Conservation (phyloP, 2,329 filamentous ascomycete species). For the Tetracladium maxilliforme region DNA sequence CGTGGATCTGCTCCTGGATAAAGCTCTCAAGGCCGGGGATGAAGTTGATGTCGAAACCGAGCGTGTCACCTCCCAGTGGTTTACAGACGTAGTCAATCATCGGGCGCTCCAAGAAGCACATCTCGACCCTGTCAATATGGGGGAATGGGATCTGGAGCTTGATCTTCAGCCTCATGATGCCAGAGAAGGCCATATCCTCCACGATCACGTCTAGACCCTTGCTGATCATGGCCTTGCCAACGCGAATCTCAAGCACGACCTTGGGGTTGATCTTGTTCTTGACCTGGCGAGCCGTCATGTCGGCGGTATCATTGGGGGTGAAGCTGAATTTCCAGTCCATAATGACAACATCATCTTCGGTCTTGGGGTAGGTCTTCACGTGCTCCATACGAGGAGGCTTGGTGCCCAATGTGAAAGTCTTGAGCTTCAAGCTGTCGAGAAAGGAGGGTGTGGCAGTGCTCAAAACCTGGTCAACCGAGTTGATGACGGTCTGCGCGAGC, state of each 20-base stretch:
- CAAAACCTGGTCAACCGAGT: slow-evolving; percentile 88
- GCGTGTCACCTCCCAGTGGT: slow-evolving; percentile 83
- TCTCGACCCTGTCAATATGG: slow-evolving; percentile 85
- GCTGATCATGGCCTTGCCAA: slow-evolving; percentile 93
- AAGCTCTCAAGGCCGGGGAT: slow-evolving; percentile 88
- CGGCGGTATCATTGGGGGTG: slow-evolving; percentile 83
- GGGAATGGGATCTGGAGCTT: slow-evolving; percentile 95
- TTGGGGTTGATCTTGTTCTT: slow-evolving; percentile 97
- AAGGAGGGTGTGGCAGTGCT: slow-evolving; percentile 86
- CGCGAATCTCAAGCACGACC: slow-evolving; percentile 81
- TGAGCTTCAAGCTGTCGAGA: slow-evolving; percentile 83
- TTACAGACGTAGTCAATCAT: slow-evolving; percentile 96
- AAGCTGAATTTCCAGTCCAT: slow-evolving; percentile 99
- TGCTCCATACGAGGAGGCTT: slow-evolving; percentile 95
- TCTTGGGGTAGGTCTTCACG: slow-evolving; percentile 94
- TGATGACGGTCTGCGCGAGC: slow-evolving; percentile 80
- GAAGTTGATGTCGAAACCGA: slow-evolving; percentile 98
- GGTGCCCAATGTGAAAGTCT: slow-evolving; percentile 83
- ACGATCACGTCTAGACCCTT: slow-evolving; percentile 96
- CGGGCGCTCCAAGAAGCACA: slow-evolving; percentile 84
- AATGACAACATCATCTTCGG: slow-evolving; percentile 84
- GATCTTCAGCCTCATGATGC: slow-evolving; percentile 91
- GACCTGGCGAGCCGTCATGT: slow-evolving; percentile 79
- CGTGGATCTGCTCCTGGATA: slow-evolving; percentile 92
- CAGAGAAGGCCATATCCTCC: slow-evolving; percentile 92